Evolutionary conservation across 805 yeast species (phyloP).

Genomic region (Pichia rugopelliculosa): DNA sequence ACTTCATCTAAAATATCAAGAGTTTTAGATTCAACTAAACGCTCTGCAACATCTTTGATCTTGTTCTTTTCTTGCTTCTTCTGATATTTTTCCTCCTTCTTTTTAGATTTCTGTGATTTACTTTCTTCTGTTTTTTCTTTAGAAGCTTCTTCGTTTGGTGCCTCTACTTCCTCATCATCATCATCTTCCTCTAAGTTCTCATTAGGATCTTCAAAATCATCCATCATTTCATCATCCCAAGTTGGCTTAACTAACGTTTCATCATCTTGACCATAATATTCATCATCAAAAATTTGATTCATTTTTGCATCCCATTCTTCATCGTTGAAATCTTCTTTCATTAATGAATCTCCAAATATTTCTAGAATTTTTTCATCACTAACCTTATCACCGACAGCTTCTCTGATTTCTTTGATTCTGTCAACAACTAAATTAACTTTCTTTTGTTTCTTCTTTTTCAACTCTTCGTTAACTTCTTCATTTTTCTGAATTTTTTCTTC

Average conservation of each 20-base stretch:
- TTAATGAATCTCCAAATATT: constrained; percentile 66
- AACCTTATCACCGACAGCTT: constrained; percentile 60
- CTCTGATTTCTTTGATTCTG: constrained; percentile 54
- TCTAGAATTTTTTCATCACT: constrained; percentile 51
- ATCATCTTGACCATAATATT: constrained; percentile 57
- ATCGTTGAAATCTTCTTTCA: constrained; percentile 84
- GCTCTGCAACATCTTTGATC: constrained; percentile 61
- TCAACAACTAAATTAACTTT: constrained; percentile 75
- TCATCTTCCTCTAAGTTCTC: constrained; percentile 34
- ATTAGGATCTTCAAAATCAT: constrained; percentile 20
- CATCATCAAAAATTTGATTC: constrained; percentile 80
- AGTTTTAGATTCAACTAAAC: constrained; percentile 69
- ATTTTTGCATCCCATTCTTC: constrained; percentile 86
- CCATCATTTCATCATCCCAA: constrained; percentile 47
- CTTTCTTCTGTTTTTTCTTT: constrained; percentile 19
- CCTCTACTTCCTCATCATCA: constrained; percentile 32
- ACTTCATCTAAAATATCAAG: constrained; percentile 61
- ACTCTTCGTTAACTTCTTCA: constrained; percentile 47
- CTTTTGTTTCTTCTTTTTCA: constrained; percentile 64
- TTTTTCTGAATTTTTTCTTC: constrained; percentile 47
- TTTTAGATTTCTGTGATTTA: constrained; percentile 47
- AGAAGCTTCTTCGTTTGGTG: constrained; percentile 13
- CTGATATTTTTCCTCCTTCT: constrained; percentile 44
- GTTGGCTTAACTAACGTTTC: constrained; percentile 46
- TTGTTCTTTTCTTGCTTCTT: constrained; percentile 56